These are phyloP conservation scores for Yamadazyma atmosphaerica DNA, from an alignment of 1,139 yeast species.

Conservation along the genomic window DNA sequence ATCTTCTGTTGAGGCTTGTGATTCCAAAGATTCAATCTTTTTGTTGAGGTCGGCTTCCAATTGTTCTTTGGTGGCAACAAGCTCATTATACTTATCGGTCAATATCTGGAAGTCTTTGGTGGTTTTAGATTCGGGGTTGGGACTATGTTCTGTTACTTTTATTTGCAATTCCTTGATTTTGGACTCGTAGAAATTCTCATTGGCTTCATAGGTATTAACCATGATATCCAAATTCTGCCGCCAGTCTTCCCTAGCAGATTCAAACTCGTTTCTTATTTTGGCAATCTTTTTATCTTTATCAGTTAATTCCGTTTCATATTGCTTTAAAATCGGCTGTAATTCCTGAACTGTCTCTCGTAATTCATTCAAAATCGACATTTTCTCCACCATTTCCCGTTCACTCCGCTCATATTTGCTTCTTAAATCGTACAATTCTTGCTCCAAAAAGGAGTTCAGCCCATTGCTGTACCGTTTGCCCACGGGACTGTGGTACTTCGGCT, in stretches of 20 bases:
- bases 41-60: conserved; percentile 5
- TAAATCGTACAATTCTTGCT: conserved; percentile 17
- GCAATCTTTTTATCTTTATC: conserved; percentile 46
- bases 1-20: conserved; percentile 14
- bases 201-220: conserved; percentile 45
- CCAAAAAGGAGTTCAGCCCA: conserved; percentile 9
- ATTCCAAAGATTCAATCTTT: conserved; percentile 19
- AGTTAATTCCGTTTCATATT: conserved; percentile 36
- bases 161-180: conserved; percentile 20
- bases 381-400: conserved; percentile 34
- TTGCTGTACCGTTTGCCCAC: conserved; percentile 7
- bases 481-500: conserved; percentile 5
- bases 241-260: conserved; percentile 57
- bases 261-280: conserved; percentile 43
- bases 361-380: conserved; percentile 38
- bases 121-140: not conserved
- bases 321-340: conserved; percentile 46
- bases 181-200: conserved; percentile 34
- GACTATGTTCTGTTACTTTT: conserved; percentile 11
- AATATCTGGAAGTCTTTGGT: conserved; percentile 8
- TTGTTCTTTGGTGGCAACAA: conserved; percentile 2
- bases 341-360: conserved; percentile 45
- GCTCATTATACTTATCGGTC: conserved; percentile 9
- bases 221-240: conserved; percentile 56
- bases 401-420: conserved; percentile 21